Evolutionary conservation across 2,329 filamentous ascomycete species (phyloP).

Genomic region (Thielaviopsis ethacetica): DNA sequence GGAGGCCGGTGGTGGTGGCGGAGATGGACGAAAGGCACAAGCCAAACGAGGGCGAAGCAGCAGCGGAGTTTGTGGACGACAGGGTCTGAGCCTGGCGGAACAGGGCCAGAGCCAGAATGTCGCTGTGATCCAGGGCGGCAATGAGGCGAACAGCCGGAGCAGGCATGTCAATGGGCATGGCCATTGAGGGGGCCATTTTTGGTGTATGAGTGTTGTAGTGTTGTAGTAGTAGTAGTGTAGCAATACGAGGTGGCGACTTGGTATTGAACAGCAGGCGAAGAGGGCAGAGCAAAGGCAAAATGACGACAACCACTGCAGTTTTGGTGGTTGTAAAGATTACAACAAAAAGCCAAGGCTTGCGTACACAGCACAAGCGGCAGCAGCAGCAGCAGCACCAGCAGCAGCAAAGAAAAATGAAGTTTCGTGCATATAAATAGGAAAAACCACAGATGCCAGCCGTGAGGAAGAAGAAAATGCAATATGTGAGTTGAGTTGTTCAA

Average conservation of each 20-base stretch:
- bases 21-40: constrained; percentile 22
- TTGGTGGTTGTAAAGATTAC: too few relatives aligned
- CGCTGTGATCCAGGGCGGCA: constrained; percentile 36
- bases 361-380: too few relatives aligned
- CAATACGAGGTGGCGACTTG: neutral
- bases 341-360: too few relatives aligned
- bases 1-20: constrained; percentile 33
- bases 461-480: neutral
- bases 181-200: constrained; percentile 12
- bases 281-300: neutral
- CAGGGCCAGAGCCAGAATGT: constrained; percentile 37
- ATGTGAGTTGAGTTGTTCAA: too few relatives aligned
- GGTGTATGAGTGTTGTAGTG: neutral
- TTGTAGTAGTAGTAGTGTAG: neutral
- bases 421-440: too few relatives aligned
- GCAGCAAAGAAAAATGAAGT: too few relatives aligned
- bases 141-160: constrained; percentile 12
- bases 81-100: constrained; percentile 34
- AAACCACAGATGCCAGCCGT: neutral
- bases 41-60: constrained; percentile 14
- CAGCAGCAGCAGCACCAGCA: too few relatives aligned
- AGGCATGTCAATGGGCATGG: neutral
- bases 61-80: constrained; percentile 26
- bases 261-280: too few relatives aligned
- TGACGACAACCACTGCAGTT: too few relatives aligned